Evolutionary conservation across 192 early-diverging fungal genomes (phyloP), one percentile per base, ranked within the genome.

Genomic region (Coemansia sp.): DNA sequence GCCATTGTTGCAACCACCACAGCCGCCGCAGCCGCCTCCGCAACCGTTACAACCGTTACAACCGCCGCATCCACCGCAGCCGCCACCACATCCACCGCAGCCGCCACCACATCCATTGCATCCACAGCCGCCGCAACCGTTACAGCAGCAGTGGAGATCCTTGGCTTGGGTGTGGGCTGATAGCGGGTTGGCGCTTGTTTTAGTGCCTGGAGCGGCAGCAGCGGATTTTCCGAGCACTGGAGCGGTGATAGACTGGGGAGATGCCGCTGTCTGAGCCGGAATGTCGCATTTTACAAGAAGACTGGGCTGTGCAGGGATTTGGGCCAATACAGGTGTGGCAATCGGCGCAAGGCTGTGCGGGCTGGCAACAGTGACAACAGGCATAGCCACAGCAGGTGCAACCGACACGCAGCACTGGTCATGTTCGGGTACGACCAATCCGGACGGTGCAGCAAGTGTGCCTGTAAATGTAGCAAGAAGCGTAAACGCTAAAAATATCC

Each of bases 71-170:
- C 65, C 54, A 6, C 65, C 60, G 11, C 72, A 53, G 15, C 72
- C 62, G 4, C 61, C 51, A 57, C 57, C 57, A 38, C 59, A 57
- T 4, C 65, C 39, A 36, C 67, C 67, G 22, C 67, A 69, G 17
- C n/a, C n/a, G n/a, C n/a, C n/a, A 8, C 54, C 40, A 22, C 71
- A 41, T 7, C 65, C 54, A 6, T 61, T 56, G 11, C 72, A 53
- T 11, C 72, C 62, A 1, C 59, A 68, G 3, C 67, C 43, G 19
- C 60, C 60, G 27, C 64, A 47, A 11, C 71, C 65, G 25, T 56
- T 53, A 42, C 70, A 72, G 45, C 68, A 77, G 56, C 60, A 65
- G 17, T 62, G 76, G 15, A 77, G 62, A 32, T 77, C 70, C 31
- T 77, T 77, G 7, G 60, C 69, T 14, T 38, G 56, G 10, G 56